Evolutionary conservation across 768 basidiomycete species (phyloP).

Genomic region (Suillus clintonianus): DNA sequence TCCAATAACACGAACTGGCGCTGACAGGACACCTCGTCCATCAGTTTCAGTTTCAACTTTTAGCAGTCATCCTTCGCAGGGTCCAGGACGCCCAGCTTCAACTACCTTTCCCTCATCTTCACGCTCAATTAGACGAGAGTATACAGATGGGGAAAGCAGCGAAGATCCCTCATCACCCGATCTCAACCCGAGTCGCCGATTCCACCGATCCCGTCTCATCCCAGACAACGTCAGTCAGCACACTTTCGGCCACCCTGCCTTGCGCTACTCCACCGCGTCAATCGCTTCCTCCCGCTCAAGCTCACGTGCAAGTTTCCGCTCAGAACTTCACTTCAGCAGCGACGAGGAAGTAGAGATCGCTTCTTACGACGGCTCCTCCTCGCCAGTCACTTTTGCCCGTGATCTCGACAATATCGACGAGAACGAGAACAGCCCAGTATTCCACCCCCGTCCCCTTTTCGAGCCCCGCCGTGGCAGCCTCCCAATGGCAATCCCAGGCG

Average conservation of each 20-base stretch:
- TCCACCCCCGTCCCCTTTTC: conserved; percentile 14
- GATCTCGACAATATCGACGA: conserved; percentile 26
- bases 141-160: conserved; percentile 31
- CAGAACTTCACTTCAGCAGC: conserved; percentile 44
- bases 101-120: conserved; percentile 13
- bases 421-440: conserved; percentile 25
- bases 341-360: conserved; percentile 50
- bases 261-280: conserved; percentile 33
- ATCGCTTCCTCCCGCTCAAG: conserved; percentile 42
- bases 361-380: conserved; percentile 39
- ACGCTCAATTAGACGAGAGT: conserved; percentile 9
- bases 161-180: conserved; percentile 38
- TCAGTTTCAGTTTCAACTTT: conserved; percentile 24
- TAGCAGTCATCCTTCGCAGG: conserved; percentile 37
- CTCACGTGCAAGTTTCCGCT: conserved; percentile 33
- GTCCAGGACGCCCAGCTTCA: conserved; percentile 27
- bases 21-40: conserved; percentile 47
- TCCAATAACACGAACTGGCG: conserved; percentile 22
- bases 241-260: conserved; percentile 49
- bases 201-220: conserved; percentile 26
- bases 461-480: conserved; percentile 52
- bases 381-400: conserved; percentile 42
- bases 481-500: conserved; percentile 61
- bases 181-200: conserved; percentile 14
- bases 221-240: conserved; percentile 49